Base-by-base conservation (phyloP, 2,329 filamentous ascomycete genomes). In the Aureobasidium sp. region DNA sequence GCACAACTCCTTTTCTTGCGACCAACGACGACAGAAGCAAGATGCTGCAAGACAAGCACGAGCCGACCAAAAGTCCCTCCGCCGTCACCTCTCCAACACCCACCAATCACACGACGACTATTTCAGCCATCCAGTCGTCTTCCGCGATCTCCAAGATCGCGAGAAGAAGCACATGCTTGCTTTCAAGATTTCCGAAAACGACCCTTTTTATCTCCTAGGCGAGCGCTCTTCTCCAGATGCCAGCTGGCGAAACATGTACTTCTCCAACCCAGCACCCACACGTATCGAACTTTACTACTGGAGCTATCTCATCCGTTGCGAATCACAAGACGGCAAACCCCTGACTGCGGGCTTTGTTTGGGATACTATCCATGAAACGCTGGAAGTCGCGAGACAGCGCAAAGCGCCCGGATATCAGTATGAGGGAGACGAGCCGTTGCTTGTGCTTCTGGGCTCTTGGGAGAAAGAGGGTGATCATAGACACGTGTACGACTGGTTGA, bases 401-500 rank as follows among this genome's bases (percentile, higher is more conserved):
- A 60, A 60, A 26, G 44, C 57, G 15, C 57, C 57, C 2, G 57
- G 44, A 50, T 60, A 60, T 17, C 57, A 60, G 36, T 60, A 60
- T 10, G 57, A 60, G 36, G 57, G 34, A 1, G 57, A 60, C 7
- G 57, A 60, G 46, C 57, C 57, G 2, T 46, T 60, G 44, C 57
- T 60, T 20, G 57, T 60, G 44, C 57, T 60, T 7, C 46, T 60
- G 57, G 57, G 57, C 4, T 41, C 57, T 4, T 60, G 57, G 57
- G 44, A 60, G 26, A 39, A 50, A 26, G 57, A 60, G 46, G 57
- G 27, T 17, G 34, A 51, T 39, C 26, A 57, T 26, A 51, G 57
- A 43, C 57, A 60, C 34, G 57, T 60, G 2, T 60, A 60, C 24
- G 57, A 60, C 36, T 60, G 57, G 57, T 34, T 60, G 57, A 60